Evolutionary conservation across 768 basidiomycete species (phyloP).

Genomic region (Lyophyllum atratum): DNA sequence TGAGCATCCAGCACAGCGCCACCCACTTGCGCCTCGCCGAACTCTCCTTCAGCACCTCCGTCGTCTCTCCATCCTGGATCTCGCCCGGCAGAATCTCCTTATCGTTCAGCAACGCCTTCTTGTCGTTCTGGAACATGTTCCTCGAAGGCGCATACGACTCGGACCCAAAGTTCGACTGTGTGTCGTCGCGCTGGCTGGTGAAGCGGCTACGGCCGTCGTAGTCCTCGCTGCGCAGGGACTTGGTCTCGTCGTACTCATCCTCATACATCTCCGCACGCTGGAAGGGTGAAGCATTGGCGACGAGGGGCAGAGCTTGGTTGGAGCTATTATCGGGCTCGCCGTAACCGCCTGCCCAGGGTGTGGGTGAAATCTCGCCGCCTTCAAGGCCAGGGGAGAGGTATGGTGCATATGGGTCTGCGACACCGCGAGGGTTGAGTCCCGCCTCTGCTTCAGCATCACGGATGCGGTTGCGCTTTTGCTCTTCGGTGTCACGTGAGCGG

Average conservation of each 20-base stretch:
- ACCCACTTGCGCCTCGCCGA: constrained; percentile 88
- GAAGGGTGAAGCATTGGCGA: constrained; percentile 80
- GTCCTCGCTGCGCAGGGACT: constrained; percentile 74
- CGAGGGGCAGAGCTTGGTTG: constrained; percentile 78
- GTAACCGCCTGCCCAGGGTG: constrained; percentile 40
- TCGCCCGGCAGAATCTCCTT: constrained; percentile 87
- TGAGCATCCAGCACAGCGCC: constrained; percentile 81
- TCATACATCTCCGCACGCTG: constrained; percentile 72
- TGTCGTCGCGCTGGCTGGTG: constrained; percentile 78
- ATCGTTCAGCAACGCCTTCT: constrained; percentile 61
- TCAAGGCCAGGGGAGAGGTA: constrained; percentile 60
- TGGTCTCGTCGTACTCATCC: constrained; percentile 78
- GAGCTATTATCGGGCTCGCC: constrained; percentile 61
- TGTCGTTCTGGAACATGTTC: constrained; percentile 92
- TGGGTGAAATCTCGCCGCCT: constrained; percentile 29
- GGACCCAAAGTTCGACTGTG: constrained; percentile 80
- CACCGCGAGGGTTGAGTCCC: constrained; percentile 57
- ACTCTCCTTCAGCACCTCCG: constrained; percentile 83
- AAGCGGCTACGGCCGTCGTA: constrained; percentile 79
- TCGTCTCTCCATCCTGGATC: constrained; percentile 84
- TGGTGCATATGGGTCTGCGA: constrained; percentile 76
- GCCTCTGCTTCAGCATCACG: constrained; percentile 76
- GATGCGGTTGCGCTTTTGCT: constrained; percentile 78
- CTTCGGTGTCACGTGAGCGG: constrained; percentile 81
- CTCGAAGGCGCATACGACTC: constrained; percentile 93